These are phyloP conservation scores for Calonectria multiphialidica DNA, from an alignment of 2,329 filamentous ascomycete genomes.

Conservation along the genomic window DNA sequence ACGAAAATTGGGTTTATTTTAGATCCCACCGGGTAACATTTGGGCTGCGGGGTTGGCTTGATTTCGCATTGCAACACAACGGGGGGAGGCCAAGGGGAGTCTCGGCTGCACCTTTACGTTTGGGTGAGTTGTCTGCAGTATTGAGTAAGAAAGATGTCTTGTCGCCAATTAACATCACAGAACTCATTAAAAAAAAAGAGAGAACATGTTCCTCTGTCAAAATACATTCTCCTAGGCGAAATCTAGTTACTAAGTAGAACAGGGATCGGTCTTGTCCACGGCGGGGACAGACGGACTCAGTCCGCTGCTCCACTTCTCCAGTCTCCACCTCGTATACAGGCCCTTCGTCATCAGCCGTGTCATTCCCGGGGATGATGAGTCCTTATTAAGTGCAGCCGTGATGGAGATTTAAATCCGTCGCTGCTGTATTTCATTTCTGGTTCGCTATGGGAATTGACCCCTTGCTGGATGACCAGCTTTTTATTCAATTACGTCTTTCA, in stretches of 20 bases:
- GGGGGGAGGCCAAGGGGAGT: background rate
- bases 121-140: background rate
- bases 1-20: background rate
- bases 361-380: background rate
- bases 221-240: background rate
- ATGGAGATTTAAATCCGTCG: background rate
- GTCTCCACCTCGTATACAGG: background rate
- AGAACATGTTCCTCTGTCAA: background rate
- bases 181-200: too few relatives aligned
- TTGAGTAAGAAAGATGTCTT: background rate
- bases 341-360: background rate
- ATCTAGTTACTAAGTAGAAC: background rate
- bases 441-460: background rate
- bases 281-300: constrained; percentile 14
- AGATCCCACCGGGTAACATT: background rate
- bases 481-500: background rate
- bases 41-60: background rate
- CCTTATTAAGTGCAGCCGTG: background rate
- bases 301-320: constrained; percentile 1
- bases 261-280: background rate
- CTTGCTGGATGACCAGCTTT: background rate
- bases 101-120: background rate
- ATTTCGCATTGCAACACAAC: background rate
- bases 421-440: background rate
- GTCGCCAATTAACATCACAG: too few relatives aligned